Percentiles rank a stretch among this genome's conserved stretches.
phyloP scores from a whole-genome alignment of 768 basidiomycete genomes.

The Favolaschia claudopus region DNA sequence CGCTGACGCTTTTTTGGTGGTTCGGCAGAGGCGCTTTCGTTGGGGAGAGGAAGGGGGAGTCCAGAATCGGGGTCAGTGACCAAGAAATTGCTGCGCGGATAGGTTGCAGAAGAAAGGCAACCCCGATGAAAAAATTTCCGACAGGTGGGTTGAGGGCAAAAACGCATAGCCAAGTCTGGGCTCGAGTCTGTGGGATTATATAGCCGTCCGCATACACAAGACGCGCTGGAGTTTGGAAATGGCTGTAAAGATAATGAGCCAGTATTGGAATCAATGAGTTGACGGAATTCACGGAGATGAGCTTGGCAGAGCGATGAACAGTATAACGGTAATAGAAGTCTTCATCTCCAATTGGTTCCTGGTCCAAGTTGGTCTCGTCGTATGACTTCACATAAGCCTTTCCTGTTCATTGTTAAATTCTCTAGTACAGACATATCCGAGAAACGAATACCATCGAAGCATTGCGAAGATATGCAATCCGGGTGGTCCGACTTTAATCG shows the following conservation, averaged over 20 bases:
- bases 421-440: not conserved
- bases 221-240: slow-evolving; percentile 44
- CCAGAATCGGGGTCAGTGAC: slow-evolving; percentile 7
- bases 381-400: slow-evolving; percentile 43
- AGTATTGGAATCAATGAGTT: not conserved
- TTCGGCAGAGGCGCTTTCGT: too few relatives aligned
- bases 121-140: slow-evolving; percentile 52
- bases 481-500: slow-evolving; percentile 54
- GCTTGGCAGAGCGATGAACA: slow-evolving; percentile 41
- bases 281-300: slow-evolving; percentile 42
- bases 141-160: slow-evolving; percentile 62
- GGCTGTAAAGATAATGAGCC: slow-evolving; percentile 40
- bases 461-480: slow-evolving; percentile 52
- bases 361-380: slow-evolving; percentile 46
- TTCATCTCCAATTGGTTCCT: slow-evolving; percentile 45
- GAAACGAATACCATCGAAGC: slow-evolving; percentile 50
- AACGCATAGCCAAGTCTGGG: slow-evolving; percentile 49
- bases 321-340: slow-evolving; percentile 57
- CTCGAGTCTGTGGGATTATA: slow-evolving; percentile 51
- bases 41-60: not conserved
- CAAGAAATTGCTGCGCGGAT: slow-evolving; percentile 4
- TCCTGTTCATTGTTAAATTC: slow-evolving; percentile 34
- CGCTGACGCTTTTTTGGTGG: too few relatives aligned
- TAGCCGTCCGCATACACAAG: slow-evolving; percentile 54
- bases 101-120: slow-evolving; percentile 46